Percentiles rank a stretch among this genome's conserved stretches.
phyloP scores from a whole-genome alignment of 345 rosid genomes.

The Eucalyptus cloeziana region DNA sequence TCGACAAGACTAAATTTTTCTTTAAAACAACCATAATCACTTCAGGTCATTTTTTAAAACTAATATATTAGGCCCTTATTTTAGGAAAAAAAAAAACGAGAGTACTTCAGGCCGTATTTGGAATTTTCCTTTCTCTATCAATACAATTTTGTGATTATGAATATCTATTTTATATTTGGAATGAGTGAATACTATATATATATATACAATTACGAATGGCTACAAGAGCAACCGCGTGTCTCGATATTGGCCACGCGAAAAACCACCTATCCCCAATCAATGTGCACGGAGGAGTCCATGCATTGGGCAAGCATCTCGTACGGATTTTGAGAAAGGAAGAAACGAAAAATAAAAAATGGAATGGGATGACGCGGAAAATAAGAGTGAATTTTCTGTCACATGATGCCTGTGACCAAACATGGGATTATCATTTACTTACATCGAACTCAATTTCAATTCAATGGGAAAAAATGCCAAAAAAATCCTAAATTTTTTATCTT shows the following conservation, averaged over 20 bases:
- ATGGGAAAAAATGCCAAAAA: too few relatives aligned
- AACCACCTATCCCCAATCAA: background rate
- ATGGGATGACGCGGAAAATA: background rate
- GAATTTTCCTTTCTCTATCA: background rate
- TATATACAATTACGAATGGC: background rate
- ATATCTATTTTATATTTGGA: background rate
- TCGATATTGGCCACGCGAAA: background rate
- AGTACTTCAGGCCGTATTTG: fast-evolving
- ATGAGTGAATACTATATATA: too few relatives aligned
- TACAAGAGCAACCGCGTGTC: background rate
- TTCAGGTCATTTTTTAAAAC: fast-evolving
- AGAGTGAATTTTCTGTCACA: too few relatives aligned
- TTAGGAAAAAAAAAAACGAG: too few relatives aligned
- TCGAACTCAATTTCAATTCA: too few relatives aligned
- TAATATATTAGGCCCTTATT: too few relatives aligned
- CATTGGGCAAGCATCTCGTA: background rate
- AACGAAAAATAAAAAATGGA: background rate
- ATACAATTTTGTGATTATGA: background rate
- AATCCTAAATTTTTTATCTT: too few relatives aligned
- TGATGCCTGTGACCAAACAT: background rate
- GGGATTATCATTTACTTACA: too few relatives aligned
- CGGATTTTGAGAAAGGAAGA: background rate
- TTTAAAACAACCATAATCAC: too few relatives aligned
- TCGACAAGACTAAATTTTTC: fast-evolving
- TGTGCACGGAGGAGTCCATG: background rate